Evolutionary conservation across 306 rosid species (phyloP), one percentile per base, ranked within the genome.

Genomic region (Carpinus viminea): DNA sequence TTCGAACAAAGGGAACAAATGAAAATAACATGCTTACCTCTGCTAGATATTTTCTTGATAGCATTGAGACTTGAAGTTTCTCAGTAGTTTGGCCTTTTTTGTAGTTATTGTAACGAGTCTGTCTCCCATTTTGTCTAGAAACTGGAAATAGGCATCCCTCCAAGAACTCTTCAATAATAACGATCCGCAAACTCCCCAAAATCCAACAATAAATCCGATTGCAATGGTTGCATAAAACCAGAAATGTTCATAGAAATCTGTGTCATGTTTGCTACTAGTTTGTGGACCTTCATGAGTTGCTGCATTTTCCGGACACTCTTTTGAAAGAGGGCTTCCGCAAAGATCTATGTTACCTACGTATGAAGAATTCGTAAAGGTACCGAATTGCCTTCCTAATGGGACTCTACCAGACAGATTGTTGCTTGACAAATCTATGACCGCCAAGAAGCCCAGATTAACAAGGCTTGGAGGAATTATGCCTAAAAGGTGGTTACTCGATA

Each of bases 131-230:
- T 31, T 18, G 36, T 34, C 43, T 2, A 69, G 0, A 24, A 21
- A 53, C 1, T 2, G 28, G 12, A 80, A 80, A 77, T 76, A 80
- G 8, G 76, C 68, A 11, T 11, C 2, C 38, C 79, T 80, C 87
- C 87, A 81, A 2, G 83, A 70, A 11, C 75, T 55, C 16, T 46
- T 82, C 0, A 82, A 38, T 13, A 76, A 0, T 18, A 80, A 57
- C 4, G 81, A 6, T 3, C 79, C 48, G 31, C 56, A 82, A 4
- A 74, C 55, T 18, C 86, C 82, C 80, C 84, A 82, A 16, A 79
- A 85, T n/a, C 78, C 89, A 13, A 76, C 28, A 61, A 68, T 20
- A 26, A 79, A 86, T 61, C 84, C 86, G 36, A 82, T 4, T 38
- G 20, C 86, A 8, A 79, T 4, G 46, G 84, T 77, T 13, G 79